Evolutionary conservation across 192 early-diverging fungal species (phyloP).

Genomic region (Coemansia sp.): DNA sequence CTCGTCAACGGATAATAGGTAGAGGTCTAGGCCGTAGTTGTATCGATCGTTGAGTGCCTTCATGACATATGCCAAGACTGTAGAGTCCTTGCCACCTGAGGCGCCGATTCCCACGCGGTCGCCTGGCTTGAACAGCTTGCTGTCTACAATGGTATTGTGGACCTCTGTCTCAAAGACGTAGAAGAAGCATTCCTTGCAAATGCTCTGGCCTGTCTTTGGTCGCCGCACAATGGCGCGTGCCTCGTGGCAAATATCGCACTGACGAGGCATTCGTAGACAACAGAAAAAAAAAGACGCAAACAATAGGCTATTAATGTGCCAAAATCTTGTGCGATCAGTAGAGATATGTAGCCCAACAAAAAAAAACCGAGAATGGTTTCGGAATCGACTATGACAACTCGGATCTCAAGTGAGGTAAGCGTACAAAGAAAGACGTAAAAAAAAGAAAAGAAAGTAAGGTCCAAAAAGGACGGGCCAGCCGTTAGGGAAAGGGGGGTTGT

Average conservation of each 20-base stretch:
- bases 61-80: constrained; percentile 94
- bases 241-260: constrained; percentile 68
- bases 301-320: neutral
- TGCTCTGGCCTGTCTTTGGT: constrained; percentile 86
- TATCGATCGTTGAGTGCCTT: constrained; percentile 91
- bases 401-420: neutral
- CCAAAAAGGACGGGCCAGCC: neutral
- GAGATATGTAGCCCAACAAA: neutral
- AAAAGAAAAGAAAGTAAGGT: neutral
- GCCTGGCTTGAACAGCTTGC: constrained; percentile 78
- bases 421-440: neutral
- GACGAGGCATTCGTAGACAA: constrained; percentile 51
- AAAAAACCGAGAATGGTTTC: neutral
- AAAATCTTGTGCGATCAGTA: neutral
- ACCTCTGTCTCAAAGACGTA: constrained; percentile 91
- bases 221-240: constrained; percentile 83
- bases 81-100: constrained; percentile 95
- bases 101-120: constrained; percentile 94
- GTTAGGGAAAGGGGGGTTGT: neutral
- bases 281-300: neutral
- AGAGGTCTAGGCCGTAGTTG: constrained; percentile 87
- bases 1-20: constrained; percentile 94
- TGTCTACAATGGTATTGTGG: constrained; percentile 85
- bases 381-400: neutral
- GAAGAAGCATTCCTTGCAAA: constrained; percentile 92